These are phyloP conservation scores for Trichoderma koningii DNA, from an alignment of 2,329 filamentous ascomycete species.

Conservation along the genomic window DNA sequence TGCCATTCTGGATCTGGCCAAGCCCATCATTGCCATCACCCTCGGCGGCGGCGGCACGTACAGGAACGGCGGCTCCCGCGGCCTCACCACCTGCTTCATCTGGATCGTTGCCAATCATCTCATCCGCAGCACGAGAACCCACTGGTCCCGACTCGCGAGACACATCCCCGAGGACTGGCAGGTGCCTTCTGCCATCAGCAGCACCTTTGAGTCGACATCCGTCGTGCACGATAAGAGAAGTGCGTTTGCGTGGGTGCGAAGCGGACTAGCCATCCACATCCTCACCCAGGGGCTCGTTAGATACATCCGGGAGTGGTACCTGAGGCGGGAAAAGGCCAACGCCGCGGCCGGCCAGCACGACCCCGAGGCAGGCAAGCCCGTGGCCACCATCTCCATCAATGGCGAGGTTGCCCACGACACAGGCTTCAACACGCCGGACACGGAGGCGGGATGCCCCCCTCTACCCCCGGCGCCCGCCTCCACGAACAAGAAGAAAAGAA, in stretches of 20 bases:
- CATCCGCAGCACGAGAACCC: constrained; percentile 51
- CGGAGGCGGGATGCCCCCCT: constrained; percentile 45
- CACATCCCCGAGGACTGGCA: constrained; percentile 52
- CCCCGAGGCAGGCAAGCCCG: constrained; percentile 62
- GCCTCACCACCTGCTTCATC: constrained; percentile 69
- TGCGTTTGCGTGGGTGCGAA: constrained; percentile 67
- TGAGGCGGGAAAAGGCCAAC: constrained; percentile 60
- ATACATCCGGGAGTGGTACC: constrained; percentile 69
- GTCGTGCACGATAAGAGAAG: constrained; percentile 58
- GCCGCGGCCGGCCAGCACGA: constrained; percentile 54
- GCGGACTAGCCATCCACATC: constrained; percentile 72
- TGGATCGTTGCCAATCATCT: constrained; percentile 64
- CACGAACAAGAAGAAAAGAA: constrained; percentile 78
- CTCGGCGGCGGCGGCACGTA: constrained; percentile 78
- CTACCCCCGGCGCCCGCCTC: constrained; percentile 46
- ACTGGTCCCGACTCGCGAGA: constrained; percentile 51
- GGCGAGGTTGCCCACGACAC: constrained; percentile 30
- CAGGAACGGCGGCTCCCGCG: constrained; percentile 68
- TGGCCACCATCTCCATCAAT: constrained; percentile 40
- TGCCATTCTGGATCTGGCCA: constrained; percentile 84
- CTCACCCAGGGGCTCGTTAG: constrained; percentile 71
- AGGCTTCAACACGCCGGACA: constrained; percentile 56
- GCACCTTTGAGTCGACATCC: constrained; percentile 47
- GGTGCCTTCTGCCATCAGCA: constrained; percentile 48
- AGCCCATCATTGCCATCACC: constrained; percentile 90